Percentiles rank a stretch among this genome's conserved stretches.
phyloP scores from a whole-genome alignment of 305 asterid genomes.

The Rubia balearica region DNA sequence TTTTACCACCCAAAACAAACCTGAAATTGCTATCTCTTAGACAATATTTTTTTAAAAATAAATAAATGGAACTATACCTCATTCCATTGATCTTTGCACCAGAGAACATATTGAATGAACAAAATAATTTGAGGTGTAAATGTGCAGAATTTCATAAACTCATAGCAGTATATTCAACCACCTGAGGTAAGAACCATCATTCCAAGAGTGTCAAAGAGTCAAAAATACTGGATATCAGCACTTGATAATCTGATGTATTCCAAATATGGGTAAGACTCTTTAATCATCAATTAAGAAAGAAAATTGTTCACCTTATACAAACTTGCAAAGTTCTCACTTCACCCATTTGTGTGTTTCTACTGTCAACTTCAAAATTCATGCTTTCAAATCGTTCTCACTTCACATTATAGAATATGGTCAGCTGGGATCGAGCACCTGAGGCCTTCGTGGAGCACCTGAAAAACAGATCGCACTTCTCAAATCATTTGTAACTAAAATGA shows the following conservation, averaged over 20 bases:
- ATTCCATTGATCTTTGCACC: conserved; percentile 91
- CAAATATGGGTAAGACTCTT: conserved; percentile 6
- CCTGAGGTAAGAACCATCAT: background rate
- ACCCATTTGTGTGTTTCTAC: too few species aligned
- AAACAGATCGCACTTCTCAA: too few species aligned
- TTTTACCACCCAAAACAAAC: too few species aligned
- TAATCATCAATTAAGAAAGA: conserved; percentile 7
- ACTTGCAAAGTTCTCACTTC: background rate
- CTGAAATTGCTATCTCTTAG: too few species aligned
- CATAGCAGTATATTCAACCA: background rate
- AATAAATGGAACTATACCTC: conserved; percentile 39
- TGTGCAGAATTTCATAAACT: background rate
- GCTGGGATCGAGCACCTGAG: too few species aligned
- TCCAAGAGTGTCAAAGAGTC: background rate
- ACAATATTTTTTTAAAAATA: too few species aligned
- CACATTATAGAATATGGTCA: too few species aligned
- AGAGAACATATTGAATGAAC: conserved; percentile 18
- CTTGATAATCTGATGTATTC: background rate
- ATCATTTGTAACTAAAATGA: too few species aligned
- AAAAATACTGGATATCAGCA: conserved; percentile 4
- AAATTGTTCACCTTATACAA: conserved; percentile 43
- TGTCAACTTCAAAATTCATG: too few species aligned
- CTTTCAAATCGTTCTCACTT: too few species aligned
- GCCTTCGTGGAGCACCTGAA: too few species aligned
- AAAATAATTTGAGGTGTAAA: background rate